Base-by-base conservation (phyloP, 345 rosid genomes). In the Gossypioides kirkii region DNA sequence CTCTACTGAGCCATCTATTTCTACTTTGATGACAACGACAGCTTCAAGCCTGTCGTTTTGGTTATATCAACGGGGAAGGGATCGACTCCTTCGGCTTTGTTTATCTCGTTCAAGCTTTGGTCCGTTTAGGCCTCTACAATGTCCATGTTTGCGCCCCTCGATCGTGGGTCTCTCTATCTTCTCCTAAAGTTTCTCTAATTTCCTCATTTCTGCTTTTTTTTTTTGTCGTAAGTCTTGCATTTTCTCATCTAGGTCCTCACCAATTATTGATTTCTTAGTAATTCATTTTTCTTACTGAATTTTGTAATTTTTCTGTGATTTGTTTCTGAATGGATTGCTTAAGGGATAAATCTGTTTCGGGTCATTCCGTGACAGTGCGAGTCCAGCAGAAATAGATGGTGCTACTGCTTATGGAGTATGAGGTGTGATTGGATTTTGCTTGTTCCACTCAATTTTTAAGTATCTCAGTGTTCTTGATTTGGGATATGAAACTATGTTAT, bases 61-160 rank as follows among this genome's bases (percentile, higher is more conserved):
- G 87, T 93, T 47, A 93, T 93, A 93, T 93, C 20, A 91, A 93
- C 73, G 88, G 85, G 0, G 95, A 96, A 77, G 99, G 99, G 78
- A 89, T 90, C 85, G 98, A 90, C 28, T 96, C 97, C 8, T 88
- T 90, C 28, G 99, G 99, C 11, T 90, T 96, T 80, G 80, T 89
- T 25, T 83, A 55, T 83, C 97, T 96, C 59, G 99, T 93, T 32
- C 89, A 93, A 59, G 99, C 96, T 83, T 84, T 96, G 86, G 96
- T 90, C 70, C 76, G 77, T 59, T 79, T 83, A 62, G 92, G 93
- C 52, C 91, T 87, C 25, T 96, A 85, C 74, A 87, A 85, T 88
- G 92, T 96, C 68, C 85, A 93, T 47, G 98, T 96, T 78, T 88
- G 93, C 84, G 98, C 93, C 62, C 98, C 97, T 74, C 96, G 90